phyloP scores from a whole-genome alignment of 345 rosid genomes.

The Salix exigua region DNA sequence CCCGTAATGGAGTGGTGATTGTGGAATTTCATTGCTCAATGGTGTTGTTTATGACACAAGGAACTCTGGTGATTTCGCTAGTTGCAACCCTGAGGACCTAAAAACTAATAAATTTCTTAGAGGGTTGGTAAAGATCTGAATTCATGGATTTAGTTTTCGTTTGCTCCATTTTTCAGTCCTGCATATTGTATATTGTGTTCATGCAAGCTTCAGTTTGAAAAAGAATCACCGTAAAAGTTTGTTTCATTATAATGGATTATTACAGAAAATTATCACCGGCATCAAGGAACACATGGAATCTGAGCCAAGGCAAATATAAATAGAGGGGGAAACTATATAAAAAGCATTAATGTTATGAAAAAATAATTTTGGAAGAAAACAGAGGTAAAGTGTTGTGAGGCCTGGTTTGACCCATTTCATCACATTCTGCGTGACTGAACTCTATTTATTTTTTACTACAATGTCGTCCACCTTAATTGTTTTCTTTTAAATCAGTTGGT shows the following conservation, averaged over 20 bases:
- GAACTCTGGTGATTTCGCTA: background rate
- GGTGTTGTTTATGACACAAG: background rate
- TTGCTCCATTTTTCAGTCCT: background rate
- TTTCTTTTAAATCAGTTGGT: no score
- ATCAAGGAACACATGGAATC: background rate
- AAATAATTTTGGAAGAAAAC: no score
- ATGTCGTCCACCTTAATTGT: no score
- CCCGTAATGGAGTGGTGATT: background rate
- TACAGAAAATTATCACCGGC: background rate
- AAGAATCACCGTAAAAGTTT: background rate
- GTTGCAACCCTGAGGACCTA: background rate
- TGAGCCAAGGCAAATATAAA: constrained; percentile 23
- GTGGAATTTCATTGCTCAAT: background rate
- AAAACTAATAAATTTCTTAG: background rate
- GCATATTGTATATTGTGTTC: background rate
- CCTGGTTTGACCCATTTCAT: no score
- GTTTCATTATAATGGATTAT: background rate
- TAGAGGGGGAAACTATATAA: no score
- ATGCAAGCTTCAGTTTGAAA: background rate
- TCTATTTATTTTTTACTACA: no score
- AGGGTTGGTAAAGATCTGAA: background rate
- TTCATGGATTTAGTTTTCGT: background rate
- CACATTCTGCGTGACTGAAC: no score
- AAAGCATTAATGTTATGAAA: no score
- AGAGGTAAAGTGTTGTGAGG: no score